phyloP scores from a whole-genome alignment of 495 filamentous ascomycete genomes.

The Penicillium alfredii region DNA sequence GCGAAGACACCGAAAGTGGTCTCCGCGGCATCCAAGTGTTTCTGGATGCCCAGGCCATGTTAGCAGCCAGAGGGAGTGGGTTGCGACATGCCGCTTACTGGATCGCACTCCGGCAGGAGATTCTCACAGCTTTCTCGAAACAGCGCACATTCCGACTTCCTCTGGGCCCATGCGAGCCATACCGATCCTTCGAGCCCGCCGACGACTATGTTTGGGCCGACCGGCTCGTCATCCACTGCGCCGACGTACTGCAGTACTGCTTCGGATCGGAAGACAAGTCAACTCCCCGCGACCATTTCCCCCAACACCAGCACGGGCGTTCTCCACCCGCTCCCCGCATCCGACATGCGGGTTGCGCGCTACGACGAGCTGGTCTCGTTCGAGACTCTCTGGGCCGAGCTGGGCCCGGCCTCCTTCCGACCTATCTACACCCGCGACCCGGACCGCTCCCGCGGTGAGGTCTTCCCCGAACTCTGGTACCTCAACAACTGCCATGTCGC shows the following conservation, averaged over 20 bases:
- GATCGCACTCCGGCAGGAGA: slow-evolving; percentile 33
- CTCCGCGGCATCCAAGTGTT: slow-evolving; percentile 14
- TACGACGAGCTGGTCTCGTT: slow-evolving; percentile 17
- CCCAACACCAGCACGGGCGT: slow-evolving; percentile 6
- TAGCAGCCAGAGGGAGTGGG: slow-evolving; percentile 11
- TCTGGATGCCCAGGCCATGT: slow-evolving; percentile 8
- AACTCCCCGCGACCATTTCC: slow-evolving; percentile 1
- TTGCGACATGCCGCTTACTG: slow-evolving; percentile 30
- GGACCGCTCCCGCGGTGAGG: slow-evolving; percentile 13
- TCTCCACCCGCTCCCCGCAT: neutral
- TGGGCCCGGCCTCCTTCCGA: slow-evolving; percentile 18
- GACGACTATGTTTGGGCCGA: slow-evolving; percentile 32
- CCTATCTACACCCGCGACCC: slow-evolving; percentile 20
- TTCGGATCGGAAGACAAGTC: slow-evolving; percentile 18
- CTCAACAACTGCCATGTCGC: slow-evolving; percentile 32
- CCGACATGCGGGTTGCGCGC: slow-evolving; percentile 12
- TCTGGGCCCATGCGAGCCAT: slow-evolving; percentile 16
- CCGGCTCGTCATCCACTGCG: slow-evolving; percentile 26
- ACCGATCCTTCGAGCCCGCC: slow-evolving; percentile 23
- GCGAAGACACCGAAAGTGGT: slow-evolving; percentile 11
- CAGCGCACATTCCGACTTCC: slow-evolving; percentile 24
- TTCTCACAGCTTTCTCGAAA: slow-evolving; percentile 31
- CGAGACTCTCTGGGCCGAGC: slow-evolving; percentile 11
- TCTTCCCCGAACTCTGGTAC: slow-evolving; percentile 38
- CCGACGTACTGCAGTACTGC: slow-evolving; percentile 27